These are phyloP conservation scores for Vitis hybrid DNA, from an alignment of 177 flowering plant genomes.

Conservation along the genomic window DNA sequence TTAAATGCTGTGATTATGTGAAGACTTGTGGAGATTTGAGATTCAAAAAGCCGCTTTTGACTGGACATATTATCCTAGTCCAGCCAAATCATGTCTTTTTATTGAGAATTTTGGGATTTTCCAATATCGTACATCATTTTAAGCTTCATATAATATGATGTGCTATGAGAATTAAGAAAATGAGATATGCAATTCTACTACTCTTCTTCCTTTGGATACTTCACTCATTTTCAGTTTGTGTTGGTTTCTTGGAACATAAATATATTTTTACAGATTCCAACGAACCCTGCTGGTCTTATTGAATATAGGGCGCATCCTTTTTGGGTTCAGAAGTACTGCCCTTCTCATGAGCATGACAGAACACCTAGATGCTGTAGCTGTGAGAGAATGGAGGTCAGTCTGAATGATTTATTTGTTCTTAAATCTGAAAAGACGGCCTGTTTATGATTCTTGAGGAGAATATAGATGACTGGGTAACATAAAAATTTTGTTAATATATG, in stretches of 20 bases:
- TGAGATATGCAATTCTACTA: background rate
- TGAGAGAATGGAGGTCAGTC: slow-evolving; percentile 92
- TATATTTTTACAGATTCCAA: slow-evolving; percentile 73
- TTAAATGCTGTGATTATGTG: background rate
- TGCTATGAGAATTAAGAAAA: background rate
- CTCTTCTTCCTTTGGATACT: background rate
- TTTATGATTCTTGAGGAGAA: background rate
- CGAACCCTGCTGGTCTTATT: slow-evolving; percentile 87
- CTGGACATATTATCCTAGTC: background rate
- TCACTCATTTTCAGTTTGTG: slow-evolving; percentile 11
- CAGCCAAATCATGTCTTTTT: background rate
- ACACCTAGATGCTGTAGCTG: slow-evolving; percentile 98
- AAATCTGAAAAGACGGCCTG: background rate
- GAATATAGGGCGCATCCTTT: slow-evolving; percentile 97
- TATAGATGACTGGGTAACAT: background rate
- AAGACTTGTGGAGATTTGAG: background rate
- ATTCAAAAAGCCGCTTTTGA: background rate
- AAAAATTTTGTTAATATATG: slow-evolving; percentile 13
- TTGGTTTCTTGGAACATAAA: slow-evolving; percentile 4
- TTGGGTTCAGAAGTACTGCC: slow-evolving; percentile 94
- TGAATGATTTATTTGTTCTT: background rate
- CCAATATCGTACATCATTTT: background rate
- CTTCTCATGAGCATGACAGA: slow-evolving; percentile 87
- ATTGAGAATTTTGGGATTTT: background rate
- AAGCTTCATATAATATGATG: no score